A percentile compares a stretch with the other conserved stretches of the same genome.
phyloP scores from a whole-genome alignment of 2,329 filamentous ascomycete species.

The Xylariales sp. region DNA sequence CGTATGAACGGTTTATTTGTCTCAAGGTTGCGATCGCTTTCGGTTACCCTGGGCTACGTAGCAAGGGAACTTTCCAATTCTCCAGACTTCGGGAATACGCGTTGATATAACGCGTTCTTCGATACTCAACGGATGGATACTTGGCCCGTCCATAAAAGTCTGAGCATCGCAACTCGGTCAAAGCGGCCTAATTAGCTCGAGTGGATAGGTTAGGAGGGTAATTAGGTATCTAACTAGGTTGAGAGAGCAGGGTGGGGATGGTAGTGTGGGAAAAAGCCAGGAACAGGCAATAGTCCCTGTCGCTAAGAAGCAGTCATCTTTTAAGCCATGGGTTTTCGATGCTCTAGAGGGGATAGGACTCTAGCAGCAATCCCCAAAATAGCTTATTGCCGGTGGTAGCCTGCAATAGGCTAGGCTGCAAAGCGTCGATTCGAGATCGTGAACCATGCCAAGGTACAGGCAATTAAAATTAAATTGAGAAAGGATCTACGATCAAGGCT shows the following conservation, averaged over 20 bases:
- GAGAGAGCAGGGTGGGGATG: neutral
- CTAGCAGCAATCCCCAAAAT: slow-evolving; percentile 10
- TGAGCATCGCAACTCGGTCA: neutral
- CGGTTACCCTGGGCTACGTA: neutral
- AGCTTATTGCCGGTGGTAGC: slow-evolving; percentile 10
- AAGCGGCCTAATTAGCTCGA: neutral
- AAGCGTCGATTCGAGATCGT: neutral
- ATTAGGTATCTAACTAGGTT: neutral
- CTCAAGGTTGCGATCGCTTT: neutral
- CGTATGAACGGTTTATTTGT: neutral
- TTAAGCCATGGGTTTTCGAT: neutral
- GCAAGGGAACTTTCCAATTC: neutral
- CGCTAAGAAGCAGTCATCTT: neutral
- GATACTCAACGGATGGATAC: neutral
- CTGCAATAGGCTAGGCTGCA: slow-evolving; percentile 4
- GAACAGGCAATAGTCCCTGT: neutral
- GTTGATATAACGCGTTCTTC: neutral
- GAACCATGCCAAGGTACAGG: slow-evolving; percentile 17
- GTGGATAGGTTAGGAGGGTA: neutral
- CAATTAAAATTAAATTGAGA: slow-evolving; percentile 23
- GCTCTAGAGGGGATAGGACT: neutral
- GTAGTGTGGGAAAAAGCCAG: neutral
- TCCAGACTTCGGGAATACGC: neutral
- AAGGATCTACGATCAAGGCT: slow-evolving; percentile 20
- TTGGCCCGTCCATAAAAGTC: neutral